phyloP scores from a whole-genome alignment of 345 rosid species.

The Lepidium aucheri region DNA sequence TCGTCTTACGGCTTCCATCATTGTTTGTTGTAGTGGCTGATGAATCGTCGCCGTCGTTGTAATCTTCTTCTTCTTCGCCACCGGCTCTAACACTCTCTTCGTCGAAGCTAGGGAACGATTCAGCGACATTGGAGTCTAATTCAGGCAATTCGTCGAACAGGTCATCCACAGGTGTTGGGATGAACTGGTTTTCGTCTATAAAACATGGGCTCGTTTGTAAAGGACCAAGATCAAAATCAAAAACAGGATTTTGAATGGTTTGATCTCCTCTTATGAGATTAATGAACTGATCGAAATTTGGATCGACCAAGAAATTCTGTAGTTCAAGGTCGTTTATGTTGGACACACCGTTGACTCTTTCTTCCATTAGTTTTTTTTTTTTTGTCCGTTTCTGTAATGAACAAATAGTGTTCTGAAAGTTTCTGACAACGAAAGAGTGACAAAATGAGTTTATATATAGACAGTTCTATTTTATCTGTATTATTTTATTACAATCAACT shows the following conservation, averaged over 20 bases:
- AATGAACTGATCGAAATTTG: slow-evolving; percentile 52
- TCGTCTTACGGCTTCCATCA: slow-evolving; percentile 29
- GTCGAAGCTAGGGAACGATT: slow-evolving; percentile 33
- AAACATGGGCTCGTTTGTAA: slow-evolving; percentile 24
- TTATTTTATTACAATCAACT: background rate
- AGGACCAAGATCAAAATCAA: slow-evolving; percentile 28
- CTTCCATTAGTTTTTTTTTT: slow-evolving; percentile 5
- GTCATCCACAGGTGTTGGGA: slow-evolving; percentile 25
- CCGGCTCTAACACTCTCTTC: slow-evolving; percentile 27
- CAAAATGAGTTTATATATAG: slow-evolving; percentile 2
- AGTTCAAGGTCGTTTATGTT: slow-evolving; percentile 33
- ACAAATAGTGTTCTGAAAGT: background rate
- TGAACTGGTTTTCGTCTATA: slow-evolving; percentile 25
- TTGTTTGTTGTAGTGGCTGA: slow-evolving; percentile 46
- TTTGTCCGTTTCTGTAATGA: slow-evolving; percentile 19
- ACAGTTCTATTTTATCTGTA: too few species aligned
- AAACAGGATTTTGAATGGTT: slow-evolving; percentile 17
- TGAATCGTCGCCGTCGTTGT: slow-evolving; percentile 41
- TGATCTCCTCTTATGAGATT: slow-evolving; percentile 47
- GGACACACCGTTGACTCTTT: slow-evolving; percentile 23
- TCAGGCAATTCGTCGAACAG: slow-evolving; percentile 25
- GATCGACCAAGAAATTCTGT: slow-evolving; percentile 42
- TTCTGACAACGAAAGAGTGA: slow-evolving; percentile 11
- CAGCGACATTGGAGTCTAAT: slow-evolving; percentile 21
- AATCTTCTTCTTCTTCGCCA: slow-evolving; percentile 26